phyloP scores from a whole-genome alignment of 2,329 filamentous ascomycete species.

The Alternaria postmessia region DNA sequence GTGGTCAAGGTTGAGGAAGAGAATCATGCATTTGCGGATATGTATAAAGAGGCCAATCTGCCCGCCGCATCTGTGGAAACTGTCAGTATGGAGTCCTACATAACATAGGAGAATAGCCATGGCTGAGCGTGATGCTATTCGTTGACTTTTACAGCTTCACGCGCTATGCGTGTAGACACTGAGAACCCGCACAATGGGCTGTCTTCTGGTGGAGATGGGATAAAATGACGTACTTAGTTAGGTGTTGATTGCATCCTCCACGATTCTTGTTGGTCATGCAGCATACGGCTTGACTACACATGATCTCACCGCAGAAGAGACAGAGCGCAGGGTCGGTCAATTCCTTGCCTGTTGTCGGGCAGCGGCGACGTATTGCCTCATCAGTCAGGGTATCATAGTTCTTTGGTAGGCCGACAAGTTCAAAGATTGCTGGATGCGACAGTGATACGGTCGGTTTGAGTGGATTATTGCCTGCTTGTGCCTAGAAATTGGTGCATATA shows the following conservation, averaged over 20 bases:
- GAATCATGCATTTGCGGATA: conserved; percentile 91
- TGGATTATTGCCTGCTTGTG: conserved; percentile 50
- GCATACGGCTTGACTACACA: conserved; percentile 93
- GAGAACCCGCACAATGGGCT: too few relatives aligned
- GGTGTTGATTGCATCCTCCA: conserved; percentile 82
- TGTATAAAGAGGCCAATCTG: conserved; percentile 96
- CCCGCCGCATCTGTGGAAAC: conserved; percentile 74
- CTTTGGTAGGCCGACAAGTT: conserved; percentile 89
- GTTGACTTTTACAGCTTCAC: not conserved
- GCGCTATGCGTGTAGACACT: too few relatives aligned
- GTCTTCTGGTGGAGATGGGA: too few relatives aligned
- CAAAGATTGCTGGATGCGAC: conserved; percentile 90
- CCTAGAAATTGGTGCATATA: conserved; percentile 6
- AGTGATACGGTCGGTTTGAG: conserved; percentile 58
- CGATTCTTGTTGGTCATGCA: conserved; percentile 73
- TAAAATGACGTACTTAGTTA: conserved; percentile 72
- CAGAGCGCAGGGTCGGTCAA: conserved; percentile 90
- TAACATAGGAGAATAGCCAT: conserved; percentile 19
- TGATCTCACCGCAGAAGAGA: conserved; percentile 94
- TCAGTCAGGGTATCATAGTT: conserved; percentile 94
- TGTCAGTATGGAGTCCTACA: conserved; percentile 5
- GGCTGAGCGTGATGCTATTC: not conserved
- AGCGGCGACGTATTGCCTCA: conserved; percentile 82
- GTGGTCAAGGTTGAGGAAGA: conserved; percentile 82
- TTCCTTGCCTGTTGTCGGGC: conserved; percentile 90